Evolutionary conservation across 2,329 filamentous ascomycete species (phyloP).

Genomic region (Alternaria burnsii): DNA sequence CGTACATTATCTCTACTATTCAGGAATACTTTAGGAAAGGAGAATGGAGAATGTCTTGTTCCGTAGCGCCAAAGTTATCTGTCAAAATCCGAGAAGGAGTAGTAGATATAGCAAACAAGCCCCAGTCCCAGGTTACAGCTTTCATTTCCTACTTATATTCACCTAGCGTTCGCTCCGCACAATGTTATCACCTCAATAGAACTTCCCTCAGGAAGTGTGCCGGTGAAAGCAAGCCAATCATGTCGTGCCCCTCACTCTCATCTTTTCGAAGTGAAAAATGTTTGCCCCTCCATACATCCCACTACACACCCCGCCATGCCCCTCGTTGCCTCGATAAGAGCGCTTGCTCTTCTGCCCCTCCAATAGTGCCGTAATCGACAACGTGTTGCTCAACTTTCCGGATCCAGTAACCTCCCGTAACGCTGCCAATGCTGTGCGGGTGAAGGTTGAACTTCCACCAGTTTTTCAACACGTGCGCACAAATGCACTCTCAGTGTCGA

Average conservation of each 20-base stretch:
- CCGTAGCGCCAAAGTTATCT: neutral
- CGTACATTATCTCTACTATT: neutral
- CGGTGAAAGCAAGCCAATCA: neutral
- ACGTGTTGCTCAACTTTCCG: slow-evolving; percentile 1
- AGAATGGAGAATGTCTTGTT: neutral
- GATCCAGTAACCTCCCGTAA: neutral
- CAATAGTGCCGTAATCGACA: slow-evolving; percentile 7
- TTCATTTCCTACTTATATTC: neutral
- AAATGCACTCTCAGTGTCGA: neutral
- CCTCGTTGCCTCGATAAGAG: neutral
- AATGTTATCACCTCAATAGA: neutral
- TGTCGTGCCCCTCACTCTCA: slow-evolving; percentile 1
- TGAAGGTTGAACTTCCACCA: neutral
- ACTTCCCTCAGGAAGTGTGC: neutral
- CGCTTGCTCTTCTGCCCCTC: neutral
- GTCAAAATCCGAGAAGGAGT: neutral
- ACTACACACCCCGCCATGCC: slow-evolving; percentile 4
- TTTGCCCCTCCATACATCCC: slow-evolving; percentile 4
- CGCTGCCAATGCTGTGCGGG: neutral
- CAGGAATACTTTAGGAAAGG: neutral
- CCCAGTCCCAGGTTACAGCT: neutral
- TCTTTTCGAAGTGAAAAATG: neutral
- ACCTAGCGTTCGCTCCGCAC: neutral
- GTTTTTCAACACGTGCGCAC: neutral
- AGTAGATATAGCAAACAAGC: neutral